Base-by-base conservation (phyloP, 2,329 filamentous ascomycete species). In the Verticillium isaacii region DNA sequence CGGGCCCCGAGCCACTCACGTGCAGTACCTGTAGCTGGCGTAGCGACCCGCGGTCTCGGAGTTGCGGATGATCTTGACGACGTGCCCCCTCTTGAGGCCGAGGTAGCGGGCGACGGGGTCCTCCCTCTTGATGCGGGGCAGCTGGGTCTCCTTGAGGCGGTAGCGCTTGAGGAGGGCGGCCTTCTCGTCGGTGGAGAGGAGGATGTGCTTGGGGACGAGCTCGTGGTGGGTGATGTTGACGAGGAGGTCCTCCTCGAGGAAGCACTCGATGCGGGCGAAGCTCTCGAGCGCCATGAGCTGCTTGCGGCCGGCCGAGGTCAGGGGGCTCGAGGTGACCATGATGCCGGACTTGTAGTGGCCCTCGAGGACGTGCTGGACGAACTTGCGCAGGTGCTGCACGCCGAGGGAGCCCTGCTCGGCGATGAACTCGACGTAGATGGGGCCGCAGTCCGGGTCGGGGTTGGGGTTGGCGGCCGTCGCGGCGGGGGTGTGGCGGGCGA, bases 181-280 rank as follows among this genome's bases (percentile, higher is more conserved):
- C 85, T 97, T 97, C 82, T 99, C 95, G 70, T 96, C 92, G 56
- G 88, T 85, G 70, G 92, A 96, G 61, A 99, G 86, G 64, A 98
- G 79, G 41, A 98, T 89, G 74, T 99, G 95, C 74, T 91, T 93
- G 55, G 95, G 95, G 34, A 99, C 95, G 61, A 99, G 85, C 78
- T 98, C 94, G 80, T 99, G 95, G 75, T 93, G 91, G 63, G 94
- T 98, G 76, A 99, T 98, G 79, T 99, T 99, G 77, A 99, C 93
- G 63, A 98, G 84, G 69, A 99, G 78, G 78, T 99, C 95, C 75
- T 95, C 90, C 82, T 98, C 95, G 69, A 94, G 86, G 80, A 99
- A 99, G 74, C 92, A 92, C 81, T 99, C 95, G 72, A 97, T 92
- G 71, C 91, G 87, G 61, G 90, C 90, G 73, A 87, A 84, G 65